Base-by-base conservation (phyloP, 306 rosid species). In the Mucuna pruriens region DNA sequence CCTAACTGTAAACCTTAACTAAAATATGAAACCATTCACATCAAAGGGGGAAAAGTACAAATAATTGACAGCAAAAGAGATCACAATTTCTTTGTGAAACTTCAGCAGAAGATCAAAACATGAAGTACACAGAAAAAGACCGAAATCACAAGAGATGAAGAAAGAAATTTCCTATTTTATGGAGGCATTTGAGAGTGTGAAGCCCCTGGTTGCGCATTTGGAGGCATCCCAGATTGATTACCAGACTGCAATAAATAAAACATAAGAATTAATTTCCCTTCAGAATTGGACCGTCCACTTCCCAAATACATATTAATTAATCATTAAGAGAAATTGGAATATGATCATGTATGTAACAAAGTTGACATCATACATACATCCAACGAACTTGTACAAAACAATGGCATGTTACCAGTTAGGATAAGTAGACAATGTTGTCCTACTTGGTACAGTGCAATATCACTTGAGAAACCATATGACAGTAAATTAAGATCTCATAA, bases 161-260 rank as follows among this genome's bases (percentile, higher is more conserved):
- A 80, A 80, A 77, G 13, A 63, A 60, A 81, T 33, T 44, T 81
- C 68, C 62, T 13, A 75, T 39, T 70, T 87, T 90, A 92, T 84
- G 87, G 94, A 63, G 92, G 97, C 45, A 87, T 46, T 83, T 93
- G 97, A 38, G 74, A 60, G 44, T 91, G 97, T 2, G 86, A 77
- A 6, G 2, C 82, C 78, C 92, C 92, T 23, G 73, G 80, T 70
- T 81, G 94, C 58, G 86, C 87, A 25, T 66, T 91, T 26, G 90
- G 88, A 23, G 94, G 98, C 90, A 94, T 90, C 74, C 91, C 94
- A 20, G 98, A 70, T 63, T 92, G 98, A 77, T 87, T 87, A 22
- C 93, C 90, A n/a, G 92, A 82, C 97, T 94, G 91, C 85, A 80
- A 54, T 39, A 42, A 49, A 75, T 58, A 85, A 74, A 34, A 74